These are phyloP conservation scores for Inga leiocalycina DNA, from an alignment of 306 rosid species.

Conservation along the genomic window DNA sequence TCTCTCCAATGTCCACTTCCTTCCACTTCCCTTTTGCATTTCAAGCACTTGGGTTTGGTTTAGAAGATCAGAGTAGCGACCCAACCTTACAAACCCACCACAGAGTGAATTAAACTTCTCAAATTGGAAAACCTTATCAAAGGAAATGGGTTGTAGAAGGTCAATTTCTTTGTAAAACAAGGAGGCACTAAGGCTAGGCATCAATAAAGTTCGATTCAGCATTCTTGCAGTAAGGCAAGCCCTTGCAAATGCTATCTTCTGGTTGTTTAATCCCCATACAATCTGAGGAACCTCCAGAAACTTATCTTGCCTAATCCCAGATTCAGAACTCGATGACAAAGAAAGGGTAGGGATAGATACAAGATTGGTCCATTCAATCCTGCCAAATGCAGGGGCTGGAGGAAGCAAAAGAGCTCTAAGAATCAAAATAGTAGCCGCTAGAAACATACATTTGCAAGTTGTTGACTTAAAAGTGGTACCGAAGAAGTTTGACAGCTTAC, in stretches of 20 bases:
- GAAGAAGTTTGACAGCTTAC: constrained; percentile 41
- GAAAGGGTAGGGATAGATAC: constrained; percentile 40
- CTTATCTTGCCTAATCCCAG: constrained; percentile 55
- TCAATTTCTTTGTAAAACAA: constrained; percentile 86
- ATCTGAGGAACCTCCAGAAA: constrained; percentile 86
- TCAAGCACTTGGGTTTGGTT: constrained; percentile 55
- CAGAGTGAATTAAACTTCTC: constrained; percentile 72
- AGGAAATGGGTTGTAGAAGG: constrained; percentile 70
- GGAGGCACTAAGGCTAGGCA: constrained; percentile 95
- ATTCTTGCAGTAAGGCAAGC: constrained; percentile 86
- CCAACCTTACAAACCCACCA: constrained; percentile 63
- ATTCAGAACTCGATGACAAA: constrained; percentile 30
- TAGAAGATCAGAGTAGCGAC: constrained; percentile 46
- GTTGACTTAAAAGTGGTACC: constrained; percentile 54
- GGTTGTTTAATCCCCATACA: constrained; percentile 94
- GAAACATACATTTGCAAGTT: constrained; percentile 60
- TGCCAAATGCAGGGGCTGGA: constrained; percentile 41
- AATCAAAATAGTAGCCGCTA: constrained; percentile 56
- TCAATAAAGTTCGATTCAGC: constrained; percentile 80
- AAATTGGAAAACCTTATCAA: constrained; percentile 75
- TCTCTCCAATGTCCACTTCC: constrained; percentile 84
- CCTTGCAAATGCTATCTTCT: constrained; percentile 91
- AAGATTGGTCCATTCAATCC: constrained; percentile 50
- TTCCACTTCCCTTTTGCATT: constrained; percentile 90
- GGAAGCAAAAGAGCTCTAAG: constrained; percentile 61